phyloP scores from a whole-genome alignment of 345 rosid species.

The Lenwebbia sp. region DNA sequence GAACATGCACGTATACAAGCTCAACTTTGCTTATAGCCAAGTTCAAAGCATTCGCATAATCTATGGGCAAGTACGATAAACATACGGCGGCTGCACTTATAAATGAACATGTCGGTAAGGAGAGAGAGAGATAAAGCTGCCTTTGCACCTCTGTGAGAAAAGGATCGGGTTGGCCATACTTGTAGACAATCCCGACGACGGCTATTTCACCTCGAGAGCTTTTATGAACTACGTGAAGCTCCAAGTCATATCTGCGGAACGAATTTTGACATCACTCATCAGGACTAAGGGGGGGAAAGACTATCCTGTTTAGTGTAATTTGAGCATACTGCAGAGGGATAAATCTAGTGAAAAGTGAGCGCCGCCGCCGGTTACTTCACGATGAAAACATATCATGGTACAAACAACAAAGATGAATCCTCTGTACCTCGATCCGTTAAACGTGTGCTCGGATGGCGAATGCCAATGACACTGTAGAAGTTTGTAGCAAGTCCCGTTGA shows the following conservation, averaged over 20 bases:
- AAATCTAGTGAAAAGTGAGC: not conserved
- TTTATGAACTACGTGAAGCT: conserved; percentile 55
- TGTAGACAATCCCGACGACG: conserved; percentile 40
- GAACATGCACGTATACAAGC: not conserved
- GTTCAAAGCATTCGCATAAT: not conserved
- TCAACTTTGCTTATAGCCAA: not conserved
- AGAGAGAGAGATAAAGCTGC: not conserved
- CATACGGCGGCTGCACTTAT: not conserved
- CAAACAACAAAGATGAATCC: not conserved
- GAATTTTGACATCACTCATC: not conserved
- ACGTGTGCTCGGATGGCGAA: conserved; percentile 54
- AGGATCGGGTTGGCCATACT: conserved; percentile 42
- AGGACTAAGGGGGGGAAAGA: not conserved
- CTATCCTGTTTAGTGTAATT: not conserved
- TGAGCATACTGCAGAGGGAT: not conserved
- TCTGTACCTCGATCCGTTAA: conserved; percentile 42
- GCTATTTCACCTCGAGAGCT: conserved; percentile 24
- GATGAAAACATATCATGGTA: not conserved
- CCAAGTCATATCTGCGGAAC: conserved; percentile 27
- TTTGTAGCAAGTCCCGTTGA: conserved; percentile 33
- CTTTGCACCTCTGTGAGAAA: conserved; percentile 38
- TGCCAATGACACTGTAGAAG: conserved; percentile 62
- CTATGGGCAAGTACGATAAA: not conserved
- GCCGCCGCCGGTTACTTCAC: too few relatives aligned
- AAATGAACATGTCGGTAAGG: not conserved